Base-by-base conservation (phyloP, 2,329 filamentous ascomycete genomes). In the Cladosporium sp. region DNA sequence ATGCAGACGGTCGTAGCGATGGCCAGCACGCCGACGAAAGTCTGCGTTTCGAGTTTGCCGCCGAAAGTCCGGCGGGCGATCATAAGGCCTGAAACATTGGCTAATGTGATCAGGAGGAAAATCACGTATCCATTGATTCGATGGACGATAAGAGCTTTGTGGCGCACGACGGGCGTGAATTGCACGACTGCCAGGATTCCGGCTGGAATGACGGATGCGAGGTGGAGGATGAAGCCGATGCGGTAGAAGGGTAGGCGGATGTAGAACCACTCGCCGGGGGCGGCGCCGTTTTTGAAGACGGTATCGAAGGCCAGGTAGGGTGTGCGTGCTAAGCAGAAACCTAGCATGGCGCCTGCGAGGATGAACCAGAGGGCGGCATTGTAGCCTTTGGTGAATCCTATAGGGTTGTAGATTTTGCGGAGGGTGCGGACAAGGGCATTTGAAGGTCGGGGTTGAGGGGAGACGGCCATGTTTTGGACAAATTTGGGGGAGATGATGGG, bases 101-200 rank as follows among this genome's bases (percentile, higher is more conserved):
- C 67, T 2, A 76, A 48, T 0, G 75, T 29, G 2, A 76, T 67
- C 0, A 84, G 66, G 0, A 78, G 49, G 0, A 79, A 52, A 47
- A 81, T 61, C 4, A 76, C 30, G 52, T 84, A 83, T 1, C 83
- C 82, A 47, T 76, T 80, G 49, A 85, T 70, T 0, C 82, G 77
- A 59, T 86, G 83, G 18, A 83, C 61, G 1, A 78, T 51, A 2
- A 80, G 65, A 43, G 67, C 59, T 55, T 71, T 76, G 55, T 78
- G 71, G 1, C 73, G 66, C 45, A 74, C 68, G 20, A 65, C 57
- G 1, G 72, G 73, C 0, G 68, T 60, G 58, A 75, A 75, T 51
- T 75, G 72, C 8, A 66, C 60, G 0, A 67, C 55, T 2, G 65
- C 66, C 5, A 76, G 64, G 3, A 75, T 42, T 3, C 60, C 60